Evolutionary conservation across 2,329 filamentous ascomycete genomes (phyloP), one percentile per base, ranked within the genome.

Genomic region (Arthrocladium fulminans): DNA sequence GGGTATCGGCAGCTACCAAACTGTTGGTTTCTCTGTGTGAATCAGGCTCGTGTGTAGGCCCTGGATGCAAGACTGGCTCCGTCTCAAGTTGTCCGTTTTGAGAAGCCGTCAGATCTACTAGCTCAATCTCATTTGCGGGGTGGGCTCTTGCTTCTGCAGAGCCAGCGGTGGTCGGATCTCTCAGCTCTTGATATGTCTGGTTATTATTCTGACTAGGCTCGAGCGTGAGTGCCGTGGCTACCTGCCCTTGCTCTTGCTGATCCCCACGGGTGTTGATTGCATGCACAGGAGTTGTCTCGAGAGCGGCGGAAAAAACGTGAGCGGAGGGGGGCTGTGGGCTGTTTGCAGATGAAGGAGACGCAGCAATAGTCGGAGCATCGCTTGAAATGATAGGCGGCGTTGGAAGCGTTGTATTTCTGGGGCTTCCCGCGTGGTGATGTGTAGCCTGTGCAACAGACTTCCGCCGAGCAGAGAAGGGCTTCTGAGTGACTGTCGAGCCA

Each of bases 21-120:
- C n/a, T n/a, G n/a, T n/a, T n/a, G n/a, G n/a, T n/a, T n/a, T n/a
- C n/a, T n/a, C n/a, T n/a, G n/a, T n/a, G n/a, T n/a, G n/a, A n/a
- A n/a, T 4, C 5, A 6, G 5, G 13, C 37, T 12, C n/a, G 15
- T 17, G n/a, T 6, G 4, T 20, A n/a, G 37, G 37, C n/a, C 29
- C n/a, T 30, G 29, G 8, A 9, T 30, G 29, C 29, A 8, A 9
- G 29, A n/a, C 8, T n/a, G 8, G 29, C 20, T 40, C 37, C 13
- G n/a, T 20, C 17, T 38, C 12, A 22, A 13, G 5, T 9, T 19
- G 38, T 9, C 32, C 17, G 22, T 13, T 23, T 19, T 44, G 41
- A 6, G 43, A 24, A 24, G 15, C 6, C 13, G 43, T 45, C 15
- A 45, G 20, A 23, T 45, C 43, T 8, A 45, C 43, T n/a, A 45